Evolutionary conservation across 495 filamentous ascomycete genomes (phyloP).

Genomic region (Lentithecium fluviatile): DNA sequence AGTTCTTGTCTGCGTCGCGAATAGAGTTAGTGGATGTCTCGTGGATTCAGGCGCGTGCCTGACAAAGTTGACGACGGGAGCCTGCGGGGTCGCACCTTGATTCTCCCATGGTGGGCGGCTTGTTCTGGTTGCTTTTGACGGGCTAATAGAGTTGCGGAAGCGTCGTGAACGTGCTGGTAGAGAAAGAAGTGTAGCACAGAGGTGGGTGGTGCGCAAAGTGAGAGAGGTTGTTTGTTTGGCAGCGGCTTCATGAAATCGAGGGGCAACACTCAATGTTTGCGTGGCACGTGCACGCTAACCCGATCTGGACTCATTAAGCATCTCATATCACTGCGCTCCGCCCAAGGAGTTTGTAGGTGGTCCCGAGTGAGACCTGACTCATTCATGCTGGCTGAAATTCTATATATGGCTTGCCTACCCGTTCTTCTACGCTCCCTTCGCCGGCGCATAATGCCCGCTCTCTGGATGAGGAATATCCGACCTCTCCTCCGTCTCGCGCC

Average conservation of each 20-base stretch:
- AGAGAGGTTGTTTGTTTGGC: too few species aligned
- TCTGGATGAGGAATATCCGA: constrained; percentile 7
- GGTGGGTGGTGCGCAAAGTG: too few species aligned
- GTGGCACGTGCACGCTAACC: too few species aligned
- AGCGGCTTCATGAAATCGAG: too few species aligned
- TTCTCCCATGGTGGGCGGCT: constrained; percentile 34
- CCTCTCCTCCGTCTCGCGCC: constrained; percentile 2
- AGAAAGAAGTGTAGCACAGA: background rate
- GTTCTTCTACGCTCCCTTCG: background rate
- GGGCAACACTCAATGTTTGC: too few species aligned
- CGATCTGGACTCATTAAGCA: too few species aligned
- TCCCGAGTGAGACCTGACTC: too few species aligned
- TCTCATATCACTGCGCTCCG: too few species aligned
- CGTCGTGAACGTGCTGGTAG: background rate
- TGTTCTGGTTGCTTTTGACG: background rate
- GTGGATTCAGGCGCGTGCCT: background rate
- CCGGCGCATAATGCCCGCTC: constrained; percentile 27
- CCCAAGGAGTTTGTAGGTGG: too few species aligned
- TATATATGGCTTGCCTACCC: too few species aligned
- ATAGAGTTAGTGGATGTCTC: background rate
- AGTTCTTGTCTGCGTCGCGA: constrained; percentile 76
- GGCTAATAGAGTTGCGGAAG: background rate
- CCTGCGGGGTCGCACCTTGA: constrained; percentile 31
- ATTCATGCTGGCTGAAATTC: too few species aligned
- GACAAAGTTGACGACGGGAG: background rate